phyloP scores from a whole-genome alignment of 768 basidiomycete species.

The Gautieria morchelliformis region DNA sequence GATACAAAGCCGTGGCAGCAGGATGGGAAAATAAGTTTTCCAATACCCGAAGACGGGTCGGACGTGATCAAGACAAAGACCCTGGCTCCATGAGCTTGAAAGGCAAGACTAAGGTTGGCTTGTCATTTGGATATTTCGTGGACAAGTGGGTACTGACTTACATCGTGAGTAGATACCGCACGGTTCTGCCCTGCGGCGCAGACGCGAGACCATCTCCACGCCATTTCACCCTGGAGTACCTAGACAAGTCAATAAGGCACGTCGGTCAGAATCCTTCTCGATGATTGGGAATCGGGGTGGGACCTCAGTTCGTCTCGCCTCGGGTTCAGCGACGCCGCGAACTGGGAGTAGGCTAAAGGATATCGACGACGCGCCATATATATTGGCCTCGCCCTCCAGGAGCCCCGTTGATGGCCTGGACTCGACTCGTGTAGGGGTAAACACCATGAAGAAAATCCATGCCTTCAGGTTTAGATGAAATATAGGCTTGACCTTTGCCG shows the following conservation, averaged over 20 bases:
- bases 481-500: too few relatives aligned
- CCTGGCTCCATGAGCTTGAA: not conserved
- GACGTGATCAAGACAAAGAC: not conserved
- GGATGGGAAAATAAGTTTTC: constrained; percentile 7
- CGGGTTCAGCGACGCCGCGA: not conserved
- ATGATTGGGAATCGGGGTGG: not conserved
- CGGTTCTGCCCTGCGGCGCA: not conserved
- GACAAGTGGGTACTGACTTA: not conserved
- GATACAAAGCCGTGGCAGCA: not conserved
- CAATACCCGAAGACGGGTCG: not conserved
- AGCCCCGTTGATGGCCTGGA: not conserved
- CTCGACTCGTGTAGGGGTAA: not conserved
- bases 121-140: not conserved
- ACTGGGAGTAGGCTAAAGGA: not conserved
- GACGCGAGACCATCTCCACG: not conserved
- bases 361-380: not conserved
- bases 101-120: not conserved
- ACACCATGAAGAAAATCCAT: not conserved
- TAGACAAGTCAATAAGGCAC: not conserved
- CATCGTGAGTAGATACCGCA: not conserved
- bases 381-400: not conserved
- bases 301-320: not conserved
- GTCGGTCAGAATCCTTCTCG: not conserved
- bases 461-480: not conserved
- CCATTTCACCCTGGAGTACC: not conserved